phyloP scores from a whole-genome alignment of 305 asterid species.

The Fraxinus nigra region DNA sequence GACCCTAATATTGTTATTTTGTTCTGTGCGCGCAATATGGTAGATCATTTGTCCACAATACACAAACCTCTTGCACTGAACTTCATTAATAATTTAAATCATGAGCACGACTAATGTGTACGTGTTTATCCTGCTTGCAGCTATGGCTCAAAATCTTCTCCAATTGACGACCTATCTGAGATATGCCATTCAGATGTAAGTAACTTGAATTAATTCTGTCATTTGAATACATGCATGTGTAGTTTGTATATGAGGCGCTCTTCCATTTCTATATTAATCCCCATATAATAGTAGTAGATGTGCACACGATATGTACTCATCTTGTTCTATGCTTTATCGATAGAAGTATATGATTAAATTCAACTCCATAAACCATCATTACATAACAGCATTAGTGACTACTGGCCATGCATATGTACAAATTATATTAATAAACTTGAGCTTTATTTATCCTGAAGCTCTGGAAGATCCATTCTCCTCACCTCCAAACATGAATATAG shows the following conservation, averaged over 20 bases:
- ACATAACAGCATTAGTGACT: not conserved
- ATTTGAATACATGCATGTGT: not conserved
- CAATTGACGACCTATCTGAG: constrained; percentile 60
- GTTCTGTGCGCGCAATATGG: not conserved
- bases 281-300: not conserved
- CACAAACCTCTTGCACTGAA: not conserved
- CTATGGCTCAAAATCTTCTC: constrained; percentile 86
- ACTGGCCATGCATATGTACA: not conserved
- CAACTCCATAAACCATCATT: not conserved
- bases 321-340: not conserved
- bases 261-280: not conserved
- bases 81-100: not conserved
- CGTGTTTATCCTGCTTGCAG: constrained; percentile 40
- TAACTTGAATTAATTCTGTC: constrained; percentile 1
- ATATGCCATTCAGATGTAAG: constrained; percentile 80
- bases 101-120: not conserved
- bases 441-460: not conserved
- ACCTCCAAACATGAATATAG: not conserved
- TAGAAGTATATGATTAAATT: not conserved
- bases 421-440: not conserved
- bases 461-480: not conserved
- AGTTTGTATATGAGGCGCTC: not conserved
- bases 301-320: not conserved
- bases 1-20: not conserved
- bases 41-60: not conserved